These are phyloP conservation scores for Aspergillus carbonarius DNA, from an alignment of 2,329 filamentous ascomycete genomes.

Conservation along the genomic window DNA sequence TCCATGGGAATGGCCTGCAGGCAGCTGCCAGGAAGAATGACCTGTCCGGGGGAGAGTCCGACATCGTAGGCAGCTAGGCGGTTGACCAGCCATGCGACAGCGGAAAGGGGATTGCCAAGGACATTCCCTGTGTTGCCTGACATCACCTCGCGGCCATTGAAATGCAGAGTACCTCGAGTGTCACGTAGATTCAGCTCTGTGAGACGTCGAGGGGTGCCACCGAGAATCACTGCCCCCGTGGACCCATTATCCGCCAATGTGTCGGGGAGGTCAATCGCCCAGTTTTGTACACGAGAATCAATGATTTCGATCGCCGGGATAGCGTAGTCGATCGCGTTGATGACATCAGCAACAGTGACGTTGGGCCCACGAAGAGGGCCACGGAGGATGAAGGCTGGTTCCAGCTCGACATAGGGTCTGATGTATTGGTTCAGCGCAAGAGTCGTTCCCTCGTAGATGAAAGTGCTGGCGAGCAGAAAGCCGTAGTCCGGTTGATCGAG, in stretches of 20 bases:
- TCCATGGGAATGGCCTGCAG: constrained; percentile 17
- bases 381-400: constrained; percentile 19
- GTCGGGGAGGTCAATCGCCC: constrained; percentile 19
- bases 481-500: constrained; percentile 22
- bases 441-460: constrained; percentile 17
- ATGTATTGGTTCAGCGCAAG: constrained; percentile 13
- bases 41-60: constrained; percentile 16
- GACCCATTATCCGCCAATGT: constrained; percentile 21
- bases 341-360: constrained; percentile 19
- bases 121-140: constrained; percentile 18
- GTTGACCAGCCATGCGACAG: constrained; percentile 19
- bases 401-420: constrained; percentile 20
- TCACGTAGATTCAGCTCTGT: constrained; percentile 17
- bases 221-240: constrained; percentile 16
- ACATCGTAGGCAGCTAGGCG: constrained; percentile 15
- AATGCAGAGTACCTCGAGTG: constrained; percentile 10
- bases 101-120: constrained; percentile 16
- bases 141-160: constrained; percentile 20
- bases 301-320: constrained; percentile 21
- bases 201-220: constrained; percentile 16
- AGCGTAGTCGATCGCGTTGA: constrained; percentile 19
- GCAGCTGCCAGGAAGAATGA: constrained; percentile 20
- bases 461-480: constrained; percentile 18
- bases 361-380: constrained; percentile 14
- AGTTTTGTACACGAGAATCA: constrained; percentile 19